Base-by-base conservation (phyloP, 495 filamentous ascomycete genomes). In the Penicillium taxi region DNA sequence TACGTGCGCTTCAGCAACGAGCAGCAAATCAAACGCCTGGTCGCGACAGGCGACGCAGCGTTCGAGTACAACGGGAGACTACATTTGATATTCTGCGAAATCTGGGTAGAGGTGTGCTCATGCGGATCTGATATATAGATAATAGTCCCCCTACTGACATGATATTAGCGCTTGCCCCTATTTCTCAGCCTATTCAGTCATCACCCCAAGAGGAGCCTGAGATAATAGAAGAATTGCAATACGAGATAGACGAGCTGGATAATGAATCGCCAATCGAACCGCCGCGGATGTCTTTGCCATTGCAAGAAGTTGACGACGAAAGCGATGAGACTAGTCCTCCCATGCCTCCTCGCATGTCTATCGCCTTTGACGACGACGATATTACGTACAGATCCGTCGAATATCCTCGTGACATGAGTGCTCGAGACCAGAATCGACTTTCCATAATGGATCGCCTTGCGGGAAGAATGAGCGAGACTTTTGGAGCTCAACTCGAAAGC, bases 21-120 rank as follows among this genome's bases (percentile, higher is more conserved):
- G 75, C 80, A n/a, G 81, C 79, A n/a, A 72, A 79, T 40, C n/a
- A n/a, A n/a, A 89, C 84, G 0, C 83, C 85, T 17, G 80, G 73
- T 16, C 68, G 74, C n/a, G 69, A 74, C 34, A 72, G 82, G 3
- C 67, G 84, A 34, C 71, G 72, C 37, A 87, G 81, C 45, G 66
- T 75, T 14, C 70, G 77, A 26, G 64, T 80, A 41, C 77, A 81
- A 50, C 73, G 84, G 28, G 84, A 88, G 56, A 86, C 85, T 5
- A 83, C 83, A 5, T 77, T 83, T 36, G 79, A 87, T 52, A 64
- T 78, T 14, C 53, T 90, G 19, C 70, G 77, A 18, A 74, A 77
- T 35, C 64, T 91, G 7, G 80, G 81, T 35, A 74, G 67, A 59
- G 66, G 74, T 59, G 64, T 17, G 54, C 5, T 11, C 26, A 27